Percentiles rank a stretch among this genome's conserved stretches.
These are phyloP conservation scores for Starmera quercuum DNA, from an alignment of 805 yeast species.

Conservation along the genomic window DNA sequence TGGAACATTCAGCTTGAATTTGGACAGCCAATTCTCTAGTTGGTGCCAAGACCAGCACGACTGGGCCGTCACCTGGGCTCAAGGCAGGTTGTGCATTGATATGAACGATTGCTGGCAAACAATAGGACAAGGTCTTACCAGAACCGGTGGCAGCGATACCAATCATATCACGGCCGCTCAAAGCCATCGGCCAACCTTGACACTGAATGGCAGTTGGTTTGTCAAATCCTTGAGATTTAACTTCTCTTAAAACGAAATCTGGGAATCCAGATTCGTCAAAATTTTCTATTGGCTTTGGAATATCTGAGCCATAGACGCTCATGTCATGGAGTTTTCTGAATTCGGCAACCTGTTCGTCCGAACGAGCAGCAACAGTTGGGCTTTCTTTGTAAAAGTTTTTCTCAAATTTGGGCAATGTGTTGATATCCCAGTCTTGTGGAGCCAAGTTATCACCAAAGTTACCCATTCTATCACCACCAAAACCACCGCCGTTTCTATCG, in stretches of 20 bases:
- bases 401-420: conserved; percentile 78
- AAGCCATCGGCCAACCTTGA: conserved; percentile 99
- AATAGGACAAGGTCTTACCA: conserved; percentile 95
- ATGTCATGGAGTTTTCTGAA: conserved; percentile 84
- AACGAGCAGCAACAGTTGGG: conserved; percentile 66
- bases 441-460: conserved; percentile 47
- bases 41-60: conserved; percentile 92
- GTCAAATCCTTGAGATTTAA: conserved; percentile 86
- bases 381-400: conserved; percentile 91
- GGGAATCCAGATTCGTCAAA: conserved; percentile 99
- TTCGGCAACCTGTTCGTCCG: conserved; percentile 60
- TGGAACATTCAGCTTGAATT: conserved; percentile 92
- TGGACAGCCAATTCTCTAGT: conserved; percentile 99
- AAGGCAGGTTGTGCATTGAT: conserved; percentile 96
- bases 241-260: conserved; percentile 82
- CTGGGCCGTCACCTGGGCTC: conserved; percentile 94
- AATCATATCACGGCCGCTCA: conserved; percentile 97
- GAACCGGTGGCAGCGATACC: conserved; percentile 99
- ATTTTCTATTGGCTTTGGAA: conserved; percentile 87
- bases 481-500: conserved; percentile 27
- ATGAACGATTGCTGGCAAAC: conserved; percentile 95
- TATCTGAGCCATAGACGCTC: conserved; percentile 75
- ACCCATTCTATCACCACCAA: conserved; percentile 32
- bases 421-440: conserved; percentile 77
- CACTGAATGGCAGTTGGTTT: conserved; percentile 95